Evolutionary conservation across 2,329 filamentous ascomycete species (phyloP), one percentile per base, ranked within the genome.

Genomic region (Fusarium sp.): DNA sequence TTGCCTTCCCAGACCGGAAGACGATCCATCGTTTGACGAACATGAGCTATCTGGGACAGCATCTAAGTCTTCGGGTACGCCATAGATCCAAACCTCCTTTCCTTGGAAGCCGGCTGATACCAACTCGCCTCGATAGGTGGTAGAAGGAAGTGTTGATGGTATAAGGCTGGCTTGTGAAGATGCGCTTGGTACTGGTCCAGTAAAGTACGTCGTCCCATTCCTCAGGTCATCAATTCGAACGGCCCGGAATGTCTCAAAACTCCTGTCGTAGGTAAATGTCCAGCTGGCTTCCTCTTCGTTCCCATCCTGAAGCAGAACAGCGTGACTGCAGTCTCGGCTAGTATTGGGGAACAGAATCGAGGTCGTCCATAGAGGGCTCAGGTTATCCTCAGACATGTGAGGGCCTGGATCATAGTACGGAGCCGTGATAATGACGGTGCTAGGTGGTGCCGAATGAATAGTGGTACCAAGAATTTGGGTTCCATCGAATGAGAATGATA

Each of bases 331-430:
- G 68, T 92, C 90, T 48, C 88, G 87, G 69, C 90, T 93, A n/a
- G 88, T 90, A 70, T 94, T 92, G 5, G 92, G 92, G 57, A 95
- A 95, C 5, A 96, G 80, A 43, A 96, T 94, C 33, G 93, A 94
- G 1, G 91, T 93, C 9, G 92, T 95, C 92, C 92, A 96, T 74
- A 95, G 85, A 23, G 90, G 87, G 75, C 90, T 91, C 63, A 93
- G 85, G 64, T 89, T 86, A 58, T 92, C 88, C 59, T 90, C 88
- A 14, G 82, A 85, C 65, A 90, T 83, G 48, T 88, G 84, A 67
- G 87, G 87, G 35, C 90, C 90, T 1, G 89, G 91, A 40, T 92
- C 90, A 76, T 92, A 93, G 73, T 94, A 94, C 2, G 92, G 92
- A 1, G 91, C 91, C 0, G 91, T 93, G 33, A 96, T 83, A 47